Evolutionary conservation across 1,284 basidiomycete species (phyloP).

Genomic region (Thelephora terrestris): DNA sequence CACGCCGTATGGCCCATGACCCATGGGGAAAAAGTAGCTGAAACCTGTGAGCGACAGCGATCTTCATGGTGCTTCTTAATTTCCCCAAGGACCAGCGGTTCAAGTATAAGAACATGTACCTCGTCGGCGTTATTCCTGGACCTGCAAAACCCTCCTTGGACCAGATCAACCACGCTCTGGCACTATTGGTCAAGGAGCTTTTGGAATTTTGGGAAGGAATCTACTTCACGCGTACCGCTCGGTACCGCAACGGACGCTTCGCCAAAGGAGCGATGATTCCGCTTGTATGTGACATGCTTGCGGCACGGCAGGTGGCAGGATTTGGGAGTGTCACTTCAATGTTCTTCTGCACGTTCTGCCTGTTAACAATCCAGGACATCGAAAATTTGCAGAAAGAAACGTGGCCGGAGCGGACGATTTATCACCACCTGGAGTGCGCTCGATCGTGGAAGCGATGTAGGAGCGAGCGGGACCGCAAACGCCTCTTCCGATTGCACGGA

Average conservation of each 20-base stretch:
- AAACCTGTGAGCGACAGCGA: too few relatives aligned
- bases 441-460: constrained; percentile 15
- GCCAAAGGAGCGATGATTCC: constrained; percentile 17
- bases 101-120: too few relatives aligned
- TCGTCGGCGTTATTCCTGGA: constrained; percentile 28
- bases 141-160: constrained; percentile 23
- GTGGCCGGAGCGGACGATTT: constrained; percentile 15
- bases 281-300: constrained; percentile 26
- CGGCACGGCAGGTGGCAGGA: constrained; percentile 24
- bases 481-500: constrained; percentile 13
- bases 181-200: constrained; percentile 25
- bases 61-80: constrained; percentile 18
- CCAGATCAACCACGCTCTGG: constrained; percentile 25
- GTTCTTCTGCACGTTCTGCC: constrained; percentile 26
- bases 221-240: constrained; percentile 18
- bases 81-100: constrained; percentile 20
- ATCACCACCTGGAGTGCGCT: constrained; percentile 15
- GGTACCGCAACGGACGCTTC: constrained; percentile 17
- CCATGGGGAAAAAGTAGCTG: too few relatives aligned
- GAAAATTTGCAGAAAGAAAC: constrained; percentile 15
- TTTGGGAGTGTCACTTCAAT: constrained; percentile 16
- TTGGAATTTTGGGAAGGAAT: constrained; percentile 23
- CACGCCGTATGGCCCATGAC: too few relatives aligned
- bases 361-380: constrained; percentile 17
- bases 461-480: constrained; percentile 7